Conservation (phyloP, 2,329 filamentous ascomycete species). For the Hypoxylon sp. region DNA sequence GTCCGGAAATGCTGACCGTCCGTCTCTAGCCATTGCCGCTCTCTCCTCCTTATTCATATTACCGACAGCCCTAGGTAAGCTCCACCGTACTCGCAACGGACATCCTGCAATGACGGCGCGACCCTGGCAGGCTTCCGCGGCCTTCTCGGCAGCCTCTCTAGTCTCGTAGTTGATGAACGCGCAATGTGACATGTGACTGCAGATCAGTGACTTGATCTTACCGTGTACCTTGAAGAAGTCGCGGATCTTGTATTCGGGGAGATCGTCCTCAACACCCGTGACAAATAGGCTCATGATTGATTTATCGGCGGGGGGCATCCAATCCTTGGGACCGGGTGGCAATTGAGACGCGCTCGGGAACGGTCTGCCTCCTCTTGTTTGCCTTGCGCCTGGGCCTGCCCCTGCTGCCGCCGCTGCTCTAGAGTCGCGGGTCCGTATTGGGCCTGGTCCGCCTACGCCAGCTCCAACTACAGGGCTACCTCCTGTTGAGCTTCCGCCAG, state of each 20-base stretch:
- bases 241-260: conserved; percentile 91
- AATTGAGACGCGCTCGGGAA: conserved; percentile 81
- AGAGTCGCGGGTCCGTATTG: conserved; percentile 81
- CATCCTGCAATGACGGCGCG: conserved; percentile 92
- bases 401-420: conserved; percentile 66
- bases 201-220: conserved; percentile 91
- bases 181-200: conserved; percentile 96
- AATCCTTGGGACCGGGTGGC: conserved; percentile 87
- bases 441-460: conserved; percentile 76
- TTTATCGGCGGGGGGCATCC: conserved; percentile 83
- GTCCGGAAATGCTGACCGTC: conserved; percentile 68
- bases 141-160: conserved; percentile 86
- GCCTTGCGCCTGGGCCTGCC: conserved; percentile 61
- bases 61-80: conserved; percentile 90
- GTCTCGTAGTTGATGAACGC: conserved; percentile 96
- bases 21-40: conserved; percentile 84
- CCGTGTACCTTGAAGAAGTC: conserved; percentile 92
- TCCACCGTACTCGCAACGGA: conserved; percentile 91
- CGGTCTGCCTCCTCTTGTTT: conserved; percentile 66
- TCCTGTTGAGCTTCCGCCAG: conserved; percentile 53
- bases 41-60: conserved; percentile 91
- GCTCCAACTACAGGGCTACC: conserved; percentile 67
- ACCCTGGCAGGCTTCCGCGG: conserved; percentile 87
- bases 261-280: conserved; percentile 94
- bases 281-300: conserved; percentile 95